Evolutionary conservation across 768 basidiomycete species (phyloP), one percentile per base, ranked within the genome.

Genomic region (Xerocomellus intermedius): DNA sequence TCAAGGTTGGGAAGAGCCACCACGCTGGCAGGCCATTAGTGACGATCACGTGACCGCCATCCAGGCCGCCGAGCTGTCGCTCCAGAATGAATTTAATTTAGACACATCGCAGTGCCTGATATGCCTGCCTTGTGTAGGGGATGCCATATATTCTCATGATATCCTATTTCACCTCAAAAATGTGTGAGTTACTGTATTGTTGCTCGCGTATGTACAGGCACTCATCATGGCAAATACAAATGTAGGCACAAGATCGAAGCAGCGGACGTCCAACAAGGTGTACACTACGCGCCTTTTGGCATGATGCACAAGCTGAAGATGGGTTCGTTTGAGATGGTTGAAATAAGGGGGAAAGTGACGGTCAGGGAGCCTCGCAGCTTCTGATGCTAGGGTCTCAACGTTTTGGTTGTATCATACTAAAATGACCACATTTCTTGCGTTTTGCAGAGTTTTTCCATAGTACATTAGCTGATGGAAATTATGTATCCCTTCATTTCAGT

Each of bases 11-110:
- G n/a, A n/a, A n/a, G n/a, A n/a, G n/a, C n/a, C 19, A 7, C 37
- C 48, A 12, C 54, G 48, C 12, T 60, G 52, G 57, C n/a, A n/a
- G 17, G 36, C 35, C 22, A 17, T 59, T 2, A 2, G 19, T 30
- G 57, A 48, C 17, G 32, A 41, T 19, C n/a, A 48, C 32, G 8
- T 37, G 36, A 17, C 36, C 17, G 6, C 16, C 16, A 37, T 37
- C 16, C 36, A 17, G 36, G 36, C 36, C 17, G 36, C 36, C 36
- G 36, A 37, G 36, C 16, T 16, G 36, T 36, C 8, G 14, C 7
- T 8, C 36, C 5, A 16, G 26, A 6, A 7, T 5, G 26, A 26
- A 26, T 26, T 26, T 1, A 7, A 1, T 17, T 5, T 8, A 17
- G 17, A 37, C 16, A 13, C 17, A 5, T 37, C 16, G 16, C 36